Percentiles rank a stretch among this genome's conserved stretches.
These are phyloP conservation scores for Rhododendron griersonianum DNA, from an alignment of 148 eudicot genomes.

Conservation along the genomic window DNA sequence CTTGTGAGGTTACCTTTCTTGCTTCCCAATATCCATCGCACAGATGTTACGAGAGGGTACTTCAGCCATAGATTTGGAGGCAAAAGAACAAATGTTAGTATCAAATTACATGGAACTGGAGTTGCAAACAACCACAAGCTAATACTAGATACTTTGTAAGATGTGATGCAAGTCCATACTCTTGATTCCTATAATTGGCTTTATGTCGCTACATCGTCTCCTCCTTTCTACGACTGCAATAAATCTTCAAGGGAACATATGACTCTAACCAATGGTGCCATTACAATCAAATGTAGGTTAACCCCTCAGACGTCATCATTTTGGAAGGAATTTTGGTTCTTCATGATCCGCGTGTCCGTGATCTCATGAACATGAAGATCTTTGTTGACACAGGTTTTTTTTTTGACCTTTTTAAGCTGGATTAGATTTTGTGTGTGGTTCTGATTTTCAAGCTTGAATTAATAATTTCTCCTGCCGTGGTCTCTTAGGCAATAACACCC, in stretches of 20 bases:
- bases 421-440: slow-evolving; percentile 3
- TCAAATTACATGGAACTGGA: not conserved
- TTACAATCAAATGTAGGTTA: slow-evolving; percentile 44
- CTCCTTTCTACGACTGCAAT: not conserved
- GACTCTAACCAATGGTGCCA: not conserved
- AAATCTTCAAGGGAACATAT: not conserved
- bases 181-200: not conserved
- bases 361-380: slow-evolving; percentile 94
- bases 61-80: not conserved
- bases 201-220: not conserved
- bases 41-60: not conserved
- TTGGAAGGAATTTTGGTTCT: slow-evolving; percentile 93
- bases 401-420: slow-evolving; percentile 15
- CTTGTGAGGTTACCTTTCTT: not conserved
- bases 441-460: not conserved
- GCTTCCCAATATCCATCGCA: not conserved
- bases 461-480: not conserved
- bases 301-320: slow-evolving; percentile 94
- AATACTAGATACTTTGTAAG: not conserved
- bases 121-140: not conserved
- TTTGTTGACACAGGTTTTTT: slow-evolving; percentile 98
- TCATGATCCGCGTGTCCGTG: slow-evolving; percentile 84
- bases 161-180: not conserved
- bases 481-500: slow-evolving; percentile 17
- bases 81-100: not conserved